These are phyloP conservation scores for Diaporthe velutina DNA, from an alignment of 2,329 filamentous ascomycete genomes.

Conservation along the genomic window DNA sequence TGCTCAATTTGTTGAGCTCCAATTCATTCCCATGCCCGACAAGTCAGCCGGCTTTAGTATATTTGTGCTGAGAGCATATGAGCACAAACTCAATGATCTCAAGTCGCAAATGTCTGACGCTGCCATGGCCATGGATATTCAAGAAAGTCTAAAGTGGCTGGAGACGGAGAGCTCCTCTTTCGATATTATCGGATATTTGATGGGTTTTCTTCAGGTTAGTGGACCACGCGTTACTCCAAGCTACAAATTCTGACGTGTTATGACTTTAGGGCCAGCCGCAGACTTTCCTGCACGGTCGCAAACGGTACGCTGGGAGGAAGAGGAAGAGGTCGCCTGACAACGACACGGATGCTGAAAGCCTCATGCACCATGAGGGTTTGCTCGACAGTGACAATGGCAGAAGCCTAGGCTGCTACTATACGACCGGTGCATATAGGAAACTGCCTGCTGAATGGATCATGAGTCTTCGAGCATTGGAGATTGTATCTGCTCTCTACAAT, in stretches of 20 bases:
- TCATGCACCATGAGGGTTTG: neutral
- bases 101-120: neutral
- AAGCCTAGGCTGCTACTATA: neutral
- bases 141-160: neutral
- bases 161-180: neutral
- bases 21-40: neutral
- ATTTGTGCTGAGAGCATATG: neutral
- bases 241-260: neutral
- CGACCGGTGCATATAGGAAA: neutral
- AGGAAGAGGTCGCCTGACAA: neutral
- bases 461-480: neutral
- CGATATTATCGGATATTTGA: neutral
- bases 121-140: neutral
- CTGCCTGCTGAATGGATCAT: neutral
- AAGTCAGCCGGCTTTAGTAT: neutral
- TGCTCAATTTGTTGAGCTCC: neutral
- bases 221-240: neutral
- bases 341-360: neutral
- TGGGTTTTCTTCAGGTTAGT: neutral
- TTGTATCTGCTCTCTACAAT: neutral
- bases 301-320: neutral
- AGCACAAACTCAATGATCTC: neutral
- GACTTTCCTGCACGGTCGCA: neutral
- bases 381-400: neutral
- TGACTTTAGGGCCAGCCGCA: neutral